Evolutionary conservation across 495 filamentous ascomycete species (phyloP).

Genomic region (Clohesyomyces aquaticus): DNA sequence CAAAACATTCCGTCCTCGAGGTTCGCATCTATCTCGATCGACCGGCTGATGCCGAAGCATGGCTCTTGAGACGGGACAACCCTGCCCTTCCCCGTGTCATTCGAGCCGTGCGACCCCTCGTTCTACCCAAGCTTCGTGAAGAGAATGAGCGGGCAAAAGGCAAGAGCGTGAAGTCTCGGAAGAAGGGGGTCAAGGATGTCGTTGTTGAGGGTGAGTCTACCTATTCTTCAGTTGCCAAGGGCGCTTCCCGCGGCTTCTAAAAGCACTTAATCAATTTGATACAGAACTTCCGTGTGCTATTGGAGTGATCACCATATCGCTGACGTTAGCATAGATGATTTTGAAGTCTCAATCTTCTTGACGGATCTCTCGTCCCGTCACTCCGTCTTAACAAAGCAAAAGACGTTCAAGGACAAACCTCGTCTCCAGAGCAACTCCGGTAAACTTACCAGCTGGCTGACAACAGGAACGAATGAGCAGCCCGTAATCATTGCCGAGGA

Average conservation of each 20-base stretch:
- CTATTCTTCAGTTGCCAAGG: constrained; percentile 5
- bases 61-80: constrained; percentile 76
- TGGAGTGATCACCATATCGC: constrained; percentile 30
- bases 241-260: constrained; percentile 3
- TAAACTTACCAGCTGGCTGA: constrained; percentile 60
- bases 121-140: constrained; percentile 87
- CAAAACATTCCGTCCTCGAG: constrained; percentile 89
- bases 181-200: constrained; percentile 83
- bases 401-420: constrained; percentile 64
- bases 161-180: constrained; percentile 62
- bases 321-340: constrained; percentile 69
- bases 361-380: constrained; percentile 87
- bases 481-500: constrained; percentile 42
- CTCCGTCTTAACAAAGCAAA: constrained; percentile 82
- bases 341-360: constrained; percentile 91
- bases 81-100: constrained; percentile 81
- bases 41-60: constrained; percentile 74
- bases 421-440: constrained; percentile 59
- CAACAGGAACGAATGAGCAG: constrained; percentile 50
- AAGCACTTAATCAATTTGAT: constrained; percentile 4
- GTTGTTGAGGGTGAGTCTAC: constrained; percentile 69
- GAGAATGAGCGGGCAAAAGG: constrained; percentile 71
- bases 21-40: constrained; percentile 93
- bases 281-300: constrained; percentile 7
- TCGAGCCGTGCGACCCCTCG: constrained; percentile 76